Evolutionary conservation across 257 asterid genomes (phyloP).

Genomic region (Asclepias syriaca): DNA sequence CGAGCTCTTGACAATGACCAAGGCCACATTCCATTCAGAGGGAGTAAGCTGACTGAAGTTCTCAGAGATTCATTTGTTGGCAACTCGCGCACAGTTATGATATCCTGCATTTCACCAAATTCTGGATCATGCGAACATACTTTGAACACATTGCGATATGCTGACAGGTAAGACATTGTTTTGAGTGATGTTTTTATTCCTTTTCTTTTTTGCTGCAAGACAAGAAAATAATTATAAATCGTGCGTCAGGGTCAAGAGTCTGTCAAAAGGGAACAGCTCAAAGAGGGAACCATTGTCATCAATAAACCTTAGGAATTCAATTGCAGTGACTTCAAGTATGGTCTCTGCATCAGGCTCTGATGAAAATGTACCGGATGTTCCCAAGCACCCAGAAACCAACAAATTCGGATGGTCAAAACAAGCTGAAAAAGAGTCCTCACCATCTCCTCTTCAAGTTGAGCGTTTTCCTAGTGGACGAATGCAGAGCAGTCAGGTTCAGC

Average conservation of each 20-base stretch:
- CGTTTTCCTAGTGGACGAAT: conserved; percentile 20
- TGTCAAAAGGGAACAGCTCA: conserved; percentile 33
- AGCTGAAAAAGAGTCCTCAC: conserved; percentile 19
- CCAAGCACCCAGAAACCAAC: conserved; percentile 10
- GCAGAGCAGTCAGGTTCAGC: conserved; percentile 8
- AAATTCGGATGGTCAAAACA: conserved; percentile 21
- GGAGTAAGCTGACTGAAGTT: conserved; percentile 37
- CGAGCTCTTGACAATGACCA: conserved; percentile 33
- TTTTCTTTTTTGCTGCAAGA: neutral
- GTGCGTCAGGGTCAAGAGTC: conserved; percentile 33
- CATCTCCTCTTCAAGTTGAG: conserved; percentile 16
- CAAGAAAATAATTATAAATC: neutral
- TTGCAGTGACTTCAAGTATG: conserved; percentile 19
- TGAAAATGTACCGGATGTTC: conserved; percentile 11
- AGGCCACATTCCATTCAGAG: conserved; percentile 35
- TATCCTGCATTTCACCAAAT: conserved; percentile 36
- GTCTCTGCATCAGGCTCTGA: conserved; percentile 16
- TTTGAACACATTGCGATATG: conserved; percentile 34
- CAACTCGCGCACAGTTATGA: conserved; percentile 36
- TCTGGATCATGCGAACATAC: conserved; percentile 38
- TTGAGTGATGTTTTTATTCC: neutral
- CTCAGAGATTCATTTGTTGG: conserved; percentile 39
- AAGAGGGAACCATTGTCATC: conserved; percentile 30
- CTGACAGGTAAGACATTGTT: conserved; percentile 22
- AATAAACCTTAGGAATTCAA: conserved; percentile 21